Percentiles rank a stretch among this genome's conserved stretches.
Evolutionary conservation across 441 rosid genomes (phyloP).

Genomic region (Syzygium malaccense): DNA sequence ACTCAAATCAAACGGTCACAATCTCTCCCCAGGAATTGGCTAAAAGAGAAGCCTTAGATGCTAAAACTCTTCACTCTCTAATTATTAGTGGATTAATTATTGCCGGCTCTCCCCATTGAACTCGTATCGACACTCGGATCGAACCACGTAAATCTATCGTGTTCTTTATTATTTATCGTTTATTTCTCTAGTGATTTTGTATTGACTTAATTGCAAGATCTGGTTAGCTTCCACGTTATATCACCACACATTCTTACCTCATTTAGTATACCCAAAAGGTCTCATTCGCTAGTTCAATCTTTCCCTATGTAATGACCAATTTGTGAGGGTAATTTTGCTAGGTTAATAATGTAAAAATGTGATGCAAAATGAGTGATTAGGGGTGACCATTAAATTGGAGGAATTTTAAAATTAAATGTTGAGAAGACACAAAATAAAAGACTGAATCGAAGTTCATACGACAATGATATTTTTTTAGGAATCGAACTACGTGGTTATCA

Average conservation of each 20-base stretch:
- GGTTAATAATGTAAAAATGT: not conserved
- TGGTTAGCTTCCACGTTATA: not conserved
- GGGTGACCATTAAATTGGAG: not conserved
- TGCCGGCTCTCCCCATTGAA: not conserved
- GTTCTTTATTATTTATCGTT: no score
- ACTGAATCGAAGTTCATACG: not conserved
- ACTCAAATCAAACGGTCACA: no score
- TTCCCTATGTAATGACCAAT: not conserved
- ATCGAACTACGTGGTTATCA: not conserved
- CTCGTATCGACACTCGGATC: accelerated
- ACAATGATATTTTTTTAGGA: not conserved
- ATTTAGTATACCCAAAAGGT: not conserved
- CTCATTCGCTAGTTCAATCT: not conserved
- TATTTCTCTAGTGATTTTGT: no score
- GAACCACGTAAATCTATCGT: not conserved
- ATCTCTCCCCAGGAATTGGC: no score
- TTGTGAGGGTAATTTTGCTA: not conserved
- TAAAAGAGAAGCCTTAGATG: no score
- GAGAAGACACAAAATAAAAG: not conserved
- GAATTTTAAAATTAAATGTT: not conserved
- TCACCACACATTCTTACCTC: not conserved
- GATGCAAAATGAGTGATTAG: not conserved
- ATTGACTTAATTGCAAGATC: not conserved
- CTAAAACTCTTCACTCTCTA: accelerated
- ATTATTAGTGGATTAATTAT: no score